Base-by-base conservation (phyloP, 1,284 basidiomycete genomes). In the Tilletia horrida region DNA sequence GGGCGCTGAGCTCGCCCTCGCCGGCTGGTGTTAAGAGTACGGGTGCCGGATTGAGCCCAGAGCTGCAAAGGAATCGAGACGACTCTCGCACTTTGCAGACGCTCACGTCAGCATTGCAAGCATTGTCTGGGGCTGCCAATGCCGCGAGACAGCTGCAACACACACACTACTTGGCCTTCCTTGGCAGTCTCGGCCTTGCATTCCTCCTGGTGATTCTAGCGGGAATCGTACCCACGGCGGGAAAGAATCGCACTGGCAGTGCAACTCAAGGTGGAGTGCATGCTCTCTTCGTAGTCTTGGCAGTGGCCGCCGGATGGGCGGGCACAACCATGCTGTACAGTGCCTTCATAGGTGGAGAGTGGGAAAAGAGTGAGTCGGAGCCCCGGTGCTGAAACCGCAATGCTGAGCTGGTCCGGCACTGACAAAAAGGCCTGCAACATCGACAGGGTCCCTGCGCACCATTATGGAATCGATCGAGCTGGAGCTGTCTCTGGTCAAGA, bases 261-360 rank as follows among this genome's bases (percentile, higher is more conserved):
- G 55, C 55, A 7, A 21, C 55, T 16, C 27, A 31, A 29, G 55
- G 55, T 59, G 55, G 27, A n/a, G 61, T 47, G 42, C 44, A 47
- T 44, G 44, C 61, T 63, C 16, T 63, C 23, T 43, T 44, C 44
- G 42, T 63, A 4, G 23, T 63, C 4, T 42, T 63, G 40, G 40
- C 61, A n/a, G 40, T 63, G 23, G 61, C 11, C n/a, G 40, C 61
- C 2, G 40, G 61, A 1, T 44, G 23, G 42, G 61, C 61, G 40
- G 79, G 76, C 0, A 80, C 78, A 1, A 81, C 79, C 3, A 71
- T 77, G 64, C 67, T 81, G 18, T 81, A 81, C 71, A 74, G 71
- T 57, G 76, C 71, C 3, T 63, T 80, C 11, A 68, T 81, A 0
- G 79, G 78, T 76, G 74, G 74, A 16, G 78, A 81, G 43, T 81